Conservation (phyloP, 768 basidiomycete genomes). For the Naematelia aurantialba region DNA sequence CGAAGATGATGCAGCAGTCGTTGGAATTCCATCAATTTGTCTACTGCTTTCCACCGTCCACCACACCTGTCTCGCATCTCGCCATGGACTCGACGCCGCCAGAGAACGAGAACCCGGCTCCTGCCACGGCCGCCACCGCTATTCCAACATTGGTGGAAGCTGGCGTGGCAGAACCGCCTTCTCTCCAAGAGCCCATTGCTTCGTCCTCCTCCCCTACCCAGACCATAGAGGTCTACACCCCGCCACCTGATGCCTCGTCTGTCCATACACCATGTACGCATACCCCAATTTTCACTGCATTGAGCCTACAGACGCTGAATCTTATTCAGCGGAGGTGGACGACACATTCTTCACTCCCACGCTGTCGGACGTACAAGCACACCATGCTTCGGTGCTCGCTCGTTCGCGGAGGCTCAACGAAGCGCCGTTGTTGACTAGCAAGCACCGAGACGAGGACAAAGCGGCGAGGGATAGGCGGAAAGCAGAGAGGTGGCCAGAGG, state of each 20-base stretch:
- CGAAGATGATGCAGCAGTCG: too few species aligned
- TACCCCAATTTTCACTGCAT: neutral
- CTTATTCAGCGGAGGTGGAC: slow-evolving; percentile 24
- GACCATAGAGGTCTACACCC: neutral
- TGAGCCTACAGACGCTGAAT: too few species aligned
- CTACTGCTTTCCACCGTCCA: neutral
- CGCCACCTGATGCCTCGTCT: neutral
- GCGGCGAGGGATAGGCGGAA: slow-evolving; percentile 34
- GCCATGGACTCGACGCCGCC: too few species aligned
- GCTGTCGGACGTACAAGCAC: slow-evolving; percentile 37
- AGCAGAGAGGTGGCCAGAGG: slow-evolving; percentile 45
- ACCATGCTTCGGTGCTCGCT: slow-evolving; percentile 37
- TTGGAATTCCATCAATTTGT: too few species aligned
- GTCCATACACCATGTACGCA: neutral
- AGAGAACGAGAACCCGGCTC: too few species aligned
- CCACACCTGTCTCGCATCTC: neutral
- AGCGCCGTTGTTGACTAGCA: slow-evolving; percentile 39
- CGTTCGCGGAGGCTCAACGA: slow-evolving; percentile 43
- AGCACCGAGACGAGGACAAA: slow-evolving; percentile 42
- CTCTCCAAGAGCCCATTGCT: too few species aligned
- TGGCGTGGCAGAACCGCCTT: too few species aligned
- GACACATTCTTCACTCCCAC: slow-evolving; percentile 46
- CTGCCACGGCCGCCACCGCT: too few species aligned
- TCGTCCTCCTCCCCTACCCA: neutral
- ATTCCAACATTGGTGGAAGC: too few species aligned